Evolutionary conservation across 306 rosid species (phyloP).

Genomic region (Geum urbanum): DNA sequence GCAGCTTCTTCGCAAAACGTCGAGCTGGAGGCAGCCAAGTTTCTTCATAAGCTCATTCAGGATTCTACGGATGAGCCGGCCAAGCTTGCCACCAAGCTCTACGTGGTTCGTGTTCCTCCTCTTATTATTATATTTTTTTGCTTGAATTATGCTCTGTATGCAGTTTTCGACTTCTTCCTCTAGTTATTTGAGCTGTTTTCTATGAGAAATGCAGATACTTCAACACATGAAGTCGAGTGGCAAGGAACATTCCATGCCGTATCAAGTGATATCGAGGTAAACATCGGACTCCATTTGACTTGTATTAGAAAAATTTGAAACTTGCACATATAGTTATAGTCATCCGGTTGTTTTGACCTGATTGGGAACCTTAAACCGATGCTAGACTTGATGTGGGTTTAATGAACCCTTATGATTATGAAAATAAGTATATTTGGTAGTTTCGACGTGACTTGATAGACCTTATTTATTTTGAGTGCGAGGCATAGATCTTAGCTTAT

Average conservation of each 20-base stretch:
- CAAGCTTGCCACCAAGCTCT: conserved; percentile 90
- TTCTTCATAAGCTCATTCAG: conserved; percentile 95
- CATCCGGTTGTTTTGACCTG: neutral
- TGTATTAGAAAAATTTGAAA: neutral
- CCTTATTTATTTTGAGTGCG: neutral
- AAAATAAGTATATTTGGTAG: neutral
- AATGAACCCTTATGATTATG: neutral
- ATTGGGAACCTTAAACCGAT: neutral
- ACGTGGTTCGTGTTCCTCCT: conserved; percentile 63
- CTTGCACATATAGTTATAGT: neutral
- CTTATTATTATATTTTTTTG: neutral
- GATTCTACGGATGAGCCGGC: conserved; percentile 98
- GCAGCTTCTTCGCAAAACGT: conserved; percentile 69
- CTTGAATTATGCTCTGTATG: conserved; percentile 5
- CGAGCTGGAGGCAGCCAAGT: conserved; percentile 99
- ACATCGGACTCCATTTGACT: neutral
- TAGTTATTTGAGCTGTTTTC: conserved; percentile 8
- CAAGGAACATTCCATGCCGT: conserved; percentile 97
- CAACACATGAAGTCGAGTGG: conserved; percentile 99
- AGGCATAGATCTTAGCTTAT: neutral
- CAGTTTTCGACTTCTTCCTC: neutral
- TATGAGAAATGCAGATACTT: conserved; percentile 60
- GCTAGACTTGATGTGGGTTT: conserved; percentile 13
- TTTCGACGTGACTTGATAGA: neutral
- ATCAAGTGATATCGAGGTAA: conserved; percentile 97